These are phyloP conservation scores for Plasmodium vivax DNA, from an alignment of 169 alveolate species.

Conservation along the genomic window DNA sequence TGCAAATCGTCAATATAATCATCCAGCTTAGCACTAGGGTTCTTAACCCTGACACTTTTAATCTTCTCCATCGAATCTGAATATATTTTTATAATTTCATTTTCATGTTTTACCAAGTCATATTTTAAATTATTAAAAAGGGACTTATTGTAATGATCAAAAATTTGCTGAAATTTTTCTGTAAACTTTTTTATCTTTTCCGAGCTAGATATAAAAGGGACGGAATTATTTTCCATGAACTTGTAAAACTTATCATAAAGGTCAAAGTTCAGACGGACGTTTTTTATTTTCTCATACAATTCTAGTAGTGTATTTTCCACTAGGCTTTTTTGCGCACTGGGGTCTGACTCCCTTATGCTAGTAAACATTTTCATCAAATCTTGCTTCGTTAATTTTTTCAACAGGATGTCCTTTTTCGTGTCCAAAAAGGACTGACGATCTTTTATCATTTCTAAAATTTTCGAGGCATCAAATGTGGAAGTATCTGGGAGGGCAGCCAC, in stretches of 20 bases:
- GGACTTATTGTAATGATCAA: constrained; percentile 40
- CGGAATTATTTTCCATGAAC: constrained; percentile 47
- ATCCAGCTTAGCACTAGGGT: constrained; percentile 41
- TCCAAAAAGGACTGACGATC: constrained; percentile 46
- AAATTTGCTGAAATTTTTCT: constrained; percentile 27
- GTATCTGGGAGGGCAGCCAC: not conserved
- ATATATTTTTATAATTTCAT: constrained; percentile 52
- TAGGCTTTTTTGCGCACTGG: not conserved
- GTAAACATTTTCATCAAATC: constrained; percentile 62
- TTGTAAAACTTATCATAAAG: constrained; percentile 66
- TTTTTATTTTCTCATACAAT: constrained; percentile 55
- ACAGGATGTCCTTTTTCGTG: constrained; percentile 33
- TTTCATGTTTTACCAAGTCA: constrained; percentile 69
- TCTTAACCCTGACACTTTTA: constrained; percentile 8
- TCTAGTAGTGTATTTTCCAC: constrained; percentile 40
- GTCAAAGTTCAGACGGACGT: constrained; percentile 18
- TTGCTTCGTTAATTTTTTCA: constrained; percentile 42
- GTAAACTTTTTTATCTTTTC: constrained; percentile 64
- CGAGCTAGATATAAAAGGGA: constrained; percentile 47
- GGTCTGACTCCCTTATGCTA: constrained; percentile 16
- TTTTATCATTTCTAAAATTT: constrained; percentile 61
- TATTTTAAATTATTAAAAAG: constrained; percentile 34
- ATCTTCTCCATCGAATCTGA: constrained; percentile 49
- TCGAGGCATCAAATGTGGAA: constrained; percentile 42
- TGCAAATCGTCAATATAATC: constrained; percentile 72